Evolutionary conservation across 768 basidiomycete genomes (phyloP), one percentile per base, ranked within the genome.

Genomic region (Hypsizygus marmoreus): DNA sequence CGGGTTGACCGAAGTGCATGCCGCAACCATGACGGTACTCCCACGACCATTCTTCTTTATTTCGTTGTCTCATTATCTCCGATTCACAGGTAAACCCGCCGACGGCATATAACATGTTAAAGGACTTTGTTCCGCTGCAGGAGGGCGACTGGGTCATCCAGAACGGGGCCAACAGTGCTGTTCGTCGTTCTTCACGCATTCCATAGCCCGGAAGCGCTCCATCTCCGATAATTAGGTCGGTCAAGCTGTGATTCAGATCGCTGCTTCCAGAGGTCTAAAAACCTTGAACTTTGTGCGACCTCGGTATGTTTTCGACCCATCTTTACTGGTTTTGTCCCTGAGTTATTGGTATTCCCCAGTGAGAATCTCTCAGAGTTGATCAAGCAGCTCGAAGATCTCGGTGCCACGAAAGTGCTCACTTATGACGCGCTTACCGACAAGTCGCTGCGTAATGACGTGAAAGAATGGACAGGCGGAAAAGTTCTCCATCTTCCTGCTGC

Each of bases 161-260:
- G 64, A 94, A 93, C 50, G 91, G 89, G 20, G 84, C 83, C 14
- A 94, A 94, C 55, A 87, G 87, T 54, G 86, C 88, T 14, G 91
- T 90, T 47, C 37, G 82, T 66, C 12, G 40, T 42, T 17, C 8
- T 25, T 40, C n/a, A 12, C 37, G n/a, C 24, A 31, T n/a, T 25
- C 24, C 11, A 16, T 33, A 6, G 10, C 14, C 30, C 12, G 25
- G 37, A 22, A 57, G 45, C 9, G 40, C 43, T 34, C 45, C 13
- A 24, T 41, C 31, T 39, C 51, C 6, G 11, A 26, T 43, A 33
- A 43, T 45, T 33, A 87, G 85, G 86, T 88, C 11, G 91, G 91
- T 10, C 88, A 93, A 71, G 82, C 84, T 0, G 87, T 92, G 17
- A 89, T 93, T 38, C 91, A 93, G 55, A 84, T 95, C 29, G 89